Percentiles rank a stretch among this genome's conserved stretches.
phyloP scores from a whole-genome alignment of 2,329 filamentous ascomycete genomes.

The Sporothrix brasiliensis region DNA sequence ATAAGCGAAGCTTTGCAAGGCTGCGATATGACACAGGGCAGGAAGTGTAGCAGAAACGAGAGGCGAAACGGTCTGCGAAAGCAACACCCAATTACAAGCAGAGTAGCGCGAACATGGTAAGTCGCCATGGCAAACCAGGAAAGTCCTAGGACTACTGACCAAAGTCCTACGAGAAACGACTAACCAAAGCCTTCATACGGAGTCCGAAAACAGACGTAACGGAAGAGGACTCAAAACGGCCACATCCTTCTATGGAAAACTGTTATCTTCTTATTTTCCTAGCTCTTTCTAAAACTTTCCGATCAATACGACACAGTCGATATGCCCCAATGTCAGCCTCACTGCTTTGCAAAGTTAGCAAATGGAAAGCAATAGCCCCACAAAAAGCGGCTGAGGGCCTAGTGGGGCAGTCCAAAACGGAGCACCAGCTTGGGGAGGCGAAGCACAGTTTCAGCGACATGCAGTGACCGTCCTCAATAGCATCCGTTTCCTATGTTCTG shows the following conservation, averaged over 20 bases:
- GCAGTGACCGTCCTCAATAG: not conserved
- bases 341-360: conserved; percentile 25
- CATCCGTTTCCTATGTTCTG: not conserved
- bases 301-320: not conserved
- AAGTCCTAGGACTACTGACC: conserved; percentile 12
- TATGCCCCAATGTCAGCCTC: too few relatives aligned
- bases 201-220: not conserved
- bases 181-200: not conserved
- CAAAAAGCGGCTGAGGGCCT: conserved; percentile 32
- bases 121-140: not conserved
- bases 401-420: conserved; percentile 29
- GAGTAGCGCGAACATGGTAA: not conserved
- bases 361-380: conserved; percentile 20
- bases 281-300: not conserved
- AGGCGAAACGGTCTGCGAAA: conserved; percentile 11
- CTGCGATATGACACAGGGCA: not conserved
- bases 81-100: not conserved
- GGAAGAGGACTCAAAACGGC: not conserved
- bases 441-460: conserved; percentile 14
- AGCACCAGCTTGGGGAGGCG: conserved; percentile 22
- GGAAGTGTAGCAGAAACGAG: not conserved
- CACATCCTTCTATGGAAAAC: not conserved
- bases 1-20: not conserved
- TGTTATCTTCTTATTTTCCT: not conserved
- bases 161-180: conserved; percentile 20